Conservation (phyloP, 129 eudicot species). For the Chrysanthemum lavandulifolium region DNA sequence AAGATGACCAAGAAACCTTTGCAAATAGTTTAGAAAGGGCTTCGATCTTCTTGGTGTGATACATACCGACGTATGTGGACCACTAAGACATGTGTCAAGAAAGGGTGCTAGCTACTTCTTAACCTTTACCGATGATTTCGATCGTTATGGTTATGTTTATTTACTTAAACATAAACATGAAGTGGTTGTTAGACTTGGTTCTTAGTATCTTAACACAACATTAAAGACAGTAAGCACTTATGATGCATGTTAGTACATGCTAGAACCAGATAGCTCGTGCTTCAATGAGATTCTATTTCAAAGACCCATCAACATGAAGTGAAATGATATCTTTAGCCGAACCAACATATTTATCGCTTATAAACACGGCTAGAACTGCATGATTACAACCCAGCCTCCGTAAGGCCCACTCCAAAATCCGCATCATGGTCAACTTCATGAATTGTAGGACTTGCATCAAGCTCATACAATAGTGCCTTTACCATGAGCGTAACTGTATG, state of each 20-base stretch:
- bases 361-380: conserved; percentile 73
- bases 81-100: too few species aligned
- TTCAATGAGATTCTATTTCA: conserved; percentile 65
- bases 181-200: conserved; percentile 26
- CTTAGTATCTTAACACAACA: conserved; percentile 15
- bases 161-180: too few species aligned
- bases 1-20: too few species aligned
- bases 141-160: too few species aligned
- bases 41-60: too few species aligned
- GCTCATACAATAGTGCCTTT: conserved; percentile 81
- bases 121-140: too few species aligned
- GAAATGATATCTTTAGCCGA: conserved; percentile 74
- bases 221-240: conserved; percentile 18
- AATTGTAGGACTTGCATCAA: conserved; percentile 90
- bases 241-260: conserved; percentile 11
- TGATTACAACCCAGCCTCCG: conserved; percentile 69
- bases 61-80: too few species aligned
- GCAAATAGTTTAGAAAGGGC: too few species aligned
- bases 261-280: conserved; percentile 88
- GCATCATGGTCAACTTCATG: conserved; percentile 77
- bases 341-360: conserved; percentile 75
- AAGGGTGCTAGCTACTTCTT: too few species aligned
- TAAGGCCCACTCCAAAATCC: conserved; percentile 75
- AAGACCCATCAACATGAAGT: conserved; percentile 76
- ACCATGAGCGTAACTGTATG: conserved; percentile 41